Evolutionary conservation across 306 rosid species (phyloP), one percentile per base, ranked within the genome.

Genomic region (Gleditsia sinensis): DNA sequence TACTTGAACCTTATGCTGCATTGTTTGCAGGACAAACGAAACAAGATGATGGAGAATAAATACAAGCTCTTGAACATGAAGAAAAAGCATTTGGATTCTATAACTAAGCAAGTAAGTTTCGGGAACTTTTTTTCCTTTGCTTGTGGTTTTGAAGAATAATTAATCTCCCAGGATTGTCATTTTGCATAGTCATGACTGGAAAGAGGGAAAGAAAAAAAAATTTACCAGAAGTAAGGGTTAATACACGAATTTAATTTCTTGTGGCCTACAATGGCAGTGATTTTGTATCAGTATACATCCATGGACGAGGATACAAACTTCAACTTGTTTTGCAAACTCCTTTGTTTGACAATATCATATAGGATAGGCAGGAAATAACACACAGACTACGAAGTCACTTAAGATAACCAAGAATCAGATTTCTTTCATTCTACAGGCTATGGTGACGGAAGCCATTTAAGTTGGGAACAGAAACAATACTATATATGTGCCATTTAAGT

Each of bases 61-160:
- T 76, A 53, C 39, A 84, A 69, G 80, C 28, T 59, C 75, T 69
- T 78, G 56, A 83, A 43, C 68, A 76, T 50, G 27, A 77, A 43
- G 76, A 83, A 49, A 67, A 85, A 76, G 67, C 78, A 72, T 69
- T 50, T 78, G 11, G 75, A 71, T 76, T 67, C 75, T 49, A 72
- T 51, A 69, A 55, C 72, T 14, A 85, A 78, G 55, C 89, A 82
- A 49, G 98, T 91, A 82, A 75, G 87, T 45, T 71, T 59, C 37
- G 21, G 43, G 50, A 64, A 32, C 9, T 9, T 61, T 74, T 9
- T 17, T 3, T 63, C 13, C 21, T 17, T 58, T 20, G 33, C 37
- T 67, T 2, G 16, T 69, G 69, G 30, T 16, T 81, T 69, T 40
- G 21, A 61, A 46, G 60, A 17, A 62, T 27, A 24, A 71, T 5